These are phyloP conservation scores for Scutellaria barbata DNA, from an alignment of 257 asterid genomes.

Conservation along the genomic window DNA sequence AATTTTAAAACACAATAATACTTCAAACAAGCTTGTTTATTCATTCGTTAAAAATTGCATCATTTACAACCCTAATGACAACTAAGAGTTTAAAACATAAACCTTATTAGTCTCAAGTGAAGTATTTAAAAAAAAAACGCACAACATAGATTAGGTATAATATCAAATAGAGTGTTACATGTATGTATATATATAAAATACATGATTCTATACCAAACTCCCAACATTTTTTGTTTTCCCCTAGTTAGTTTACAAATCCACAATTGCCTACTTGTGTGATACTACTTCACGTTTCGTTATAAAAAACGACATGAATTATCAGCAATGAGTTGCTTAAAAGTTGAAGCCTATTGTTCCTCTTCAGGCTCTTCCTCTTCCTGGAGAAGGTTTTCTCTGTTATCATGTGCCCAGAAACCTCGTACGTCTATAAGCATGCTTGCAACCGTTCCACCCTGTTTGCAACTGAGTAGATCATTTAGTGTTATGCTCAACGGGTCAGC, in stretches of 20 bases:
- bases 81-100: too few relatives aligned
- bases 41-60: too few relatives aligned
- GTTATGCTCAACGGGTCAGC: slow-evolving; percentile 73
- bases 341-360: slow-evolving; percentile 66
- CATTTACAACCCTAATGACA: too few relatives aligned
- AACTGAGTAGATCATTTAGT: slow-evolving; percentile 74
- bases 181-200: not conserved
- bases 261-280: slow-evolving; percentile 3
- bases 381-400: slow-evolving; percentile 94
- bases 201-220: slow-evolving; percentile 9
- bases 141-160: too few relatives aligned
- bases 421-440: slow-evolving; percentile 99
- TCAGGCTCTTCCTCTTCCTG: slow-evolving; percentile 99
- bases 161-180: not conserved
- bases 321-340: not conserved
- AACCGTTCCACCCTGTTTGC: slow-evolving; percentile 97
- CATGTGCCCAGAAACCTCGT: slow-evolving; percentile 99
- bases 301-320: not conserved
- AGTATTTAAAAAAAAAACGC: too few relatives aligned
- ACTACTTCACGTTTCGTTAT: slow-evolving; percentile 10
- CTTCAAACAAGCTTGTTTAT: too few relatives aligned
- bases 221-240: not conserved
- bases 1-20: too few relatives aligned
- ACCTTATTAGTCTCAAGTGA: too few relatives aligned
- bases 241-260: slow-evolving; percentile 3